Percentiles rank a stretch among this genome's conserved stretches.
phyloP scores from a whole-genome alignment of 2,329 filamentous ascomycete genomes.

The Colletotrichum tropicicola region DNA sequence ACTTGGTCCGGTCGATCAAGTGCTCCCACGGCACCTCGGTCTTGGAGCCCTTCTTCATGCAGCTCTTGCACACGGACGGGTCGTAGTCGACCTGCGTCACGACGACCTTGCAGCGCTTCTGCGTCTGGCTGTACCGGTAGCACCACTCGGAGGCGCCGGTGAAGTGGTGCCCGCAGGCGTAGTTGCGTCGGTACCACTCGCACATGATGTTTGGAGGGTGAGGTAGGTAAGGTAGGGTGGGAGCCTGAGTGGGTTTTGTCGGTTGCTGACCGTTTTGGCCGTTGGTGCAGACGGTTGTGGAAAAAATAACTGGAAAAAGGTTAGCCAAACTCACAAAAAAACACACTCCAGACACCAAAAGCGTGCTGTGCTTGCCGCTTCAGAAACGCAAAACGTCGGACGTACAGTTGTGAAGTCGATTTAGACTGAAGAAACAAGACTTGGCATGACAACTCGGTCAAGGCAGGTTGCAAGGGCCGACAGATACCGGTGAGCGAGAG shows the following conservation, averaged over 20 bases:
- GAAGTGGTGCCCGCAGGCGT: slow-evolving; percentile 31
- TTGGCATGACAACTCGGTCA: slow-evolving; percentile 29
- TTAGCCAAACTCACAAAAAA: too few species aligned
- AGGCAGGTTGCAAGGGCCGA: slow-evolving; percentile 24
- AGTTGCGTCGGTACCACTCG: slow-evolving; percentile 32
- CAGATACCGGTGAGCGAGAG: slow-evolving; percentile 21
- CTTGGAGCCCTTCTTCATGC: slow-evolving; percentile 11
- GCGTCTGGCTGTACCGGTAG: slow-evolving; percentile 28
- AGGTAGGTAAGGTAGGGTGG: too few species aligned
- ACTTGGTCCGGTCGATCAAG: slow-evolving; percentile 24
- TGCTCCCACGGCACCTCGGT: slow-evolving; percentile 24
- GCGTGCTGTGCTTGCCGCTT: too few species aligned
- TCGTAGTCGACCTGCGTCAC: slow-evolving; percentile 29
- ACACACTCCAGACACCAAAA: too few species aligned
- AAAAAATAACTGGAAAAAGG: too few species aligned
- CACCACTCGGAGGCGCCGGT: slow-evolving; percentile 31
- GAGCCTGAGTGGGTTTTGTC: too few species aligned
- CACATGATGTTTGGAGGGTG: slow-evolving; percentile 16
- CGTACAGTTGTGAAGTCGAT: slow-evolving; percentile 14
- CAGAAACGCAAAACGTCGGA: background rate
- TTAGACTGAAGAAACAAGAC: slow-evolving; percentile 12
- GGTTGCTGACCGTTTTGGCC: too few species aligned
- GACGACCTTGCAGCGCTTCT: slow-evolving; percentile 29
- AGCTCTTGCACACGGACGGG: slow-evolving; percentile 21
- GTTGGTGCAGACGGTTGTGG: too few species aligned